Evolutionary conservation across 371 early-diverging fungal genomes (phyloP).

Genomic region (Chytridium lagenaria): DNA sequence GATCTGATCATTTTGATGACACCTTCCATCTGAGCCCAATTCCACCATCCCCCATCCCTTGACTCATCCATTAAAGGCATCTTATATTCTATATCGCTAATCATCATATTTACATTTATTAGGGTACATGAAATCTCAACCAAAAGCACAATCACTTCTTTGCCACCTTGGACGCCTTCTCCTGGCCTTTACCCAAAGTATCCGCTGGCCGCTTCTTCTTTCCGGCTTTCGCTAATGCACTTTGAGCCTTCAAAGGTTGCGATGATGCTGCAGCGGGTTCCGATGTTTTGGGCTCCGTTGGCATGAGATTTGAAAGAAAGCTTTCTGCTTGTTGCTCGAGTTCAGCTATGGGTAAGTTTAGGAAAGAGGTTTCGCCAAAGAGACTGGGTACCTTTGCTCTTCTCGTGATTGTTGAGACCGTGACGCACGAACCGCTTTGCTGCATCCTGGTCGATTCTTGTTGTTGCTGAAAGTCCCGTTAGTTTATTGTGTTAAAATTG

Average conservation of each 20-base stretch:
- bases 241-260: not conserved
- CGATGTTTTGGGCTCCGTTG: not conserved
- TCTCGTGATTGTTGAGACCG: not conserved
- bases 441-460: not conserved
- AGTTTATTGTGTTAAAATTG: not conserved
- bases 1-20: constrained; percentile 12
- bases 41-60: not conserved
- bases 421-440: not conserved
- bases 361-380: not conserved
- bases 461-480: not conserved
- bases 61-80: not conserved
- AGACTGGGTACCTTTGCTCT: not conserved
- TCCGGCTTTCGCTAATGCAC: not conserved
- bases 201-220: constrained; percentile 2
- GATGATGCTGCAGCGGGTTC: not conserved
- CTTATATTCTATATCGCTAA: not conserved
- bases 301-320: not conserved
- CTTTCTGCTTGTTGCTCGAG: not conserved
- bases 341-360: not conserved
- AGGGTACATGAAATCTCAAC: no score
- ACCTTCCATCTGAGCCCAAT: not conserved
- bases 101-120: not conserved
- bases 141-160: no score
- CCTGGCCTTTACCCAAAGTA: no score
- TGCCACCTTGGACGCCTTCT: no score